Conservation (phyloP, 306 rosid genomes). For the Cucumis melo region DNA sequence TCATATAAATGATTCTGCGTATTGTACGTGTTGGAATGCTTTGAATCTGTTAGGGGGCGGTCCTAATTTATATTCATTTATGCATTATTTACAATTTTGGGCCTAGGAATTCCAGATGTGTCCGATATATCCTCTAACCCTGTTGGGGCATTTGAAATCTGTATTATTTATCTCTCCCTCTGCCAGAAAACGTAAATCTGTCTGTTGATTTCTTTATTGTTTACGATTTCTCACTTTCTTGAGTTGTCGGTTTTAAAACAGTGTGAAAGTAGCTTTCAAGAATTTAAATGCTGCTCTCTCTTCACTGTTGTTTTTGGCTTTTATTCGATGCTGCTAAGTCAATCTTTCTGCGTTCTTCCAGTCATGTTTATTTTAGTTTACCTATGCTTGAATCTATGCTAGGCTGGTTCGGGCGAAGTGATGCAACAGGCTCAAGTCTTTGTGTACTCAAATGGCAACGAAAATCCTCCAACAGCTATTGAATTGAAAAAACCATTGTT, state of each 20-base stretch:
- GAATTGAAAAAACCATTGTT: slow-evolving; percentile 56
- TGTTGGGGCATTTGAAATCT: no score
- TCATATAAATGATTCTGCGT: background rate
- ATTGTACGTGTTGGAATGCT: background rate
- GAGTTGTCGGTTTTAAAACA: no score
- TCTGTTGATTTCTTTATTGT: no score
- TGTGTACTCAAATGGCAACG: slow-evolving; percentile 70
- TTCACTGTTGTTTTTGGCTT: background rate
- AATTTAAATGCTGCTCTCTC: background rate
- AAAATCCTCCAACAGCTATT: slow-evolving; percentile 73
- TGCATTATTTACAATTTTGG: no score
- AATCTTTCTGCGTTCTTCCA: background rate
- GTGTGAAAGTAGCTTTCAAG: background rate
- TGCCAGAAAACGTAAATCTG: no score
- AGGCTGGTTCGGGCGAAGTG: slow-evolving; percentile 61
- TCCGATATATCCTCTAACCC: no score
- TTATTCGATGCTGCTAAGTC: background rate
- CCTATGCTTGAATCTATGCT: slow-evolving; percentile 11
- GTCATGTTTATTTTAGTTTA: background rate
- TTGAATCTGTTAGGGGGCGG: no score
- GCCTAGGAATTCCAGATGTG: no score
- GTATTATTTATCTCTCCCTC: no score
- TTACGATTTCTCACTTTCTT: no score
- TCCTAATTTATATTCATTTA: no score
- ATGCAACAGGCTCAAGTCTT: slow-evolving; percentile 79